A percentile compares a stretch with the other conserved stretches of the same genome.
These are phyloP conservation scores for Aulographum hederae DNA, from an alignment of 2,329 filamentous ascomycete genomes.

Conservation along the genomic window DNA sequence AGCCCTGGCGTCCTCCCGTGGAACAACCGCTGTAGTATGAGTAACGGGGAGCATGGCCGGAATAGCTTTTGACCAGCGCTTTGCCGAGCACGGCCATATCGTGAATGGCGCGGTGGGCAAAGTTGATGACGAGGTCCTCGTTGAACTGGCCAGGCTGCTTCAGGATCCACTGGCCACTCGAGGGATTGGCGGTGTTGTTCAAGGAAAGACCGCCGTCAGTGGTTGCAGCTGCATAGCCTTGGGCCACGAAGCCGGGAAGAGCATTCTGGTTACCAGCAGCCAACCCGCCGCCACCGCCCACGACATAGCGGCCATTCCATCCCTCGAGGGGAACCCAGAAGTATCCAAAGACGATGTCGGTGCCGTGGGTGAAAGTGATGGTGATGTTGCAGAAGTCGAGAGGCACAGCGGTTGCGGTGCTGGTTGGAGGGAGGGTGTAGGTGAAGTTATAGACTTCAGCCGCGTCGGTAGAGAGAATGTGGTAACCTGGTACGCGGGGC, in stretches of 20 bases:
- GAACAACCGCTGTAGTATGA: slow-evolving; percentile 19
- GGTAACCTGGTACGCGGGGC: no score
- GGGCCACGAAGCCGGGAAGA: slow-evolving; percentile 11
- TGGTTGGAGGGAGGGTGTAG: no score
- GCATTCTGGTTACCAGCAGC: slow-evolving; percentile 14
- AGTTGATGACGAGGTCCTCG: slow-evolving; percentile 1
- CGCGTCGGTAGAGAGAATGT: no score
- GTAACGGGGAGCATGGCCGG: slow-evolving; percentile 13
- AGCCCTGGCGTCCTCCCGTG: slow-evolving; percentile 14
- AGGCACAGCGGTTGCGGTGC: no score
- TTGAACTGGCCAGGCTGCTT: slow-evolving; percentile 13
- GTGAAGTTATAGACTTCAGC: no score
- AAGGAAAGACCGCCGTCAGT: slow-evolving; percentile 25
- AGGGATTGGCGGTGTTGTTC: slow-evolving; percentile 9
- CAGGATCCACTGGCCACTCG: slow-evolving; percentile 14
- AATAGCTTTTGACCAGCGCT: slow-evolving; percentile 14
- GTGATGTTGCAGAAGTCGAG: slow-evolving; percentile 16
- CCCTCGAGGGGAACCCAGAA: slow-evolving; percentile 14
- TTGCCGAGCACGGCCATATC: slow-evolving; percentile 21
- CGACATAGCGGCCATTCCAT: slow-evolving; percentile 21
- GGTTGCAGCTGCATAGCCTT: slow-evolving; percentile 21
- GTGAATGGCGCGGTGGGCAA: slow-evolving; percentile 13
- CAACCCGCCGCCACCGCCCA: slow-evolving; percentile 23
- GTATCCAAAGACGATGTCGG: slow-evolving; percentile 15
- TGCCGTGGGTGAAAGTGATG: slow-evolving; percentile 18